phyloP scores from a whole-genome alignment of 2,329 filamentous ascomycete species.

The Emydomyces testavorans region DNA sequence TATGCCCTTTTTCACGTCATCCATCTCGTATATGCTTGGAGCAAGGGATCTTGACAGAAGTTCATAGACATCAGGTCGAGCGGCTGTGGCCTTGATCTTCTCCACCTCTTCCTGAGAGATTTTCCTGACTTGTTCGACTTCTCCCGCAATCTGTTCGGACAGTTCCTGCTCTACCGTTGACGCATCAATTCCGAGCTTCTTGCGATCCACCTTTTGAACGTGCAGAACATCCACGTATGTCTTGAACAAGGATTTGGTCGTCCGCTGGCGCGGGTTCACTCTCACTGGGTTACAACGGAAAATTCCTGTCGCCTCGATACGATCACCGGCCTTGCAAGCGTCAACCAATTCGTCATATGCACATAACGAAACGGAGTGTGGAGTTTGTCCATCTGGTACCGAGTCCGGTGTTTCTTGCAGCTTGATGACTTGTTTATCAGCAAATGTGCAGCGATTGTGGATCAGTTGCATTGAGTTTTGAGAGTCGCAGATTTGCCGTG shows the following conservation, averaged over 20 bases:
- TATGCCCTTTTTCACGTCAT: slow-evolving; percentile 98
- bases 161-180: slow-evolving; percentile 79
- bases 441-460: slow-evolving; percentile 88
- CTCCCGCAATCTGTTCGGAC: slow-evolving; percentile 57
- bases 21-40: slow-evolving; percentile 93
- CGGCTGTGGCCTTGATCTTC: slow-evolving; percentile 71
- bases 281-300: slow-evolving; percentile 91
- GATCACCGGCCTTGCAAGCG: slow-evolving; percentile 94
- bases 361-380: slow-evolving; percentile 90
- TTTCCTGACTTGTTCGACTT: slow-evolving; percentile 71
- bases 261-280: slow-evolving; percentile 82
- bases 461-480: slow-evolving; percentile 97
- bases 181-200: slow-evolving; percentile 78
- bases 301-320: slow-evolving; percentile 89
- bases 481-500: slow-evolving; percentile 65
- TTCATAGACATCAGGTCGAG: slow-evolving; percentile 80
- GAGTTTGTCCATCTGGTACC: slow-evolving; percentile 89
- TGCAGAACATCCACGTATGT: slow-evolving; percentile 94
- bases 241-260: slow-evolving; percentile 93
- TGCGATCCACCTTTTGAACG: slow-evolving; percentile 92
- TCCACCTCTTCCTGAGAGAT: slow-evolving; percentile 77
- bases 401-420: slow-evolving; percentile 93
- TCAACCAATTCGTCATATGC: slow-evolving; percentile 96
- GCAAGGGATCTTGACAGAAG: slow-evolving; percentile 81
- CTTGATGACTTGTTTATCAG: slow-evolving; percentile 98